Evolutionary conservation across 2,329 filamentous ascomycete genomes (phyloP), one percentile per base, ranked within the genome.

Genomic region (Fusarium sp.): DNA sequence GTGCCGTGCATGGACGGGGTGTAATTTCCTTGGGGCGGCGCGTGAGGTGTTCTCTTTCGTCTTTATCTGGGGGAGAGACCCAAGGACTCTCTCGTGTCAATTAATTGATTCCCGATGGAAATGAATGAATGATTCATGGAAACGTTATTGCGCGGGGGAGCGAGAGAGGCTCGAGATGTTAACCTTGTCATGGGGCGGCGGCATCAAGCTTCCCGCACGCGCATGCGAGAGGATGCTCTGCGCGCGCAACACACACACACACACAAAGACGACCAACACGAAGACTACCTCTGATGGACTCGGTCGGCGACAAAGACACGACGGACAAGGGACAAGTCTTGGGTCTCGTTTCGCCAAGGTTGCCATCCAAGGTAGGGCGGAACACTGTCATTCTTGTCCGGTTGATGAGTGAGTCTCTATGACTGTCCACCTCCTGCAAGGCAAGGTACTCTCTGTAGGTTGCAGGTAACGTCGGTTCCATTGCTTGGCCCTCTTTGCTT

Each of bases 111-210:
- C 35, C 8, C 39, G 45, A 48, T 48, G 27, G 48, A 52, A 43
- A 43, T 20, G n/a, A 43, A 43, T 43, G 39, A 66, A 74, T 75
- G 72, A 75, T 74, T 74, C 72, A 75, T 75, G 61, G 65, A 56
- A 65, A 41, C 9, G 16, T 30, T 13, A 16, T n/a, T 50, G 56
- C 61, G 67, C 61, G 50, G 62, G n/a, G n/a, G 4, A 10, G 54
- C 34, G 43, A 35, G 43, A 43, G 60, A 62, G 23, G 54, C 56
- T 57, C 43, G 37, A 66, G 68, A 64, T 64, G 58, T 75, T 70
- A 75, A 73, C 72, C 72, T 75, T 73, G 67, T 66, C 61, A 72
- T 61, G 11, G 10, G 39, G 16, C 27, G 52, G 30, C 45, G 41
- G 27, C 50, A 61, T 35, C 58, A 43, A 59, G 43, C 58, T 57